Conservation (phyloP, 345 rosid genomes). For the Boechera retrofracta region DNA sequence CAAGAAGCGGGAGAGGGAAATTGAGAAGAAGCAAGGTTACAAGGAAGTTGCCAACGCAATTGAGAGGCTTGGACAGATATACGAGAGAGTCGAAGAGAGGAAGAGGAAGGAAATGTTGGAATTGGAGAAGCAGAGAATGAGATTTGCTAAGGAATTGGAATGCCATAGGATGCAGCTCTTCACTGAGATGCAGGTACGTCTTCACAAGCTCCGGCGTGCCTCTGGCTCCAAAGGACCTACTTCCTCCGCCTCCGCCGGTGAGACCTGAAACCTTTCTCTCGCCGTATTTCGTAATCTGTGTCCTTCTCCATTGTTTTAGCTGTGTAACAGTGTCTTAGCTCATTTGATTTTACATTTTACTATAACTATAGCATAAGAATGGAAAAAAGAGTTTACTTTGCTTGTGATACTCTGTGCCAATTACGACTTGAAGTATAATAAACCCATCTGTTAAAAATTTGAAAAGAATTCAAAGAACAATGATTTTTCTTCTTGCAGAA, state of each 20-base stretch:
- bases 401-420: constrained; percentile 17
- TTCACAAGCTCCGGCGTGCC: constrained; percentile 75
- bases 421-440: not conserved
- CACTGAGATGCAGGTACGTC: constrained; percentile 94
- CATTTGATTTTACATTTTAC: constrained; percentile 2
- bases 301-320: not conserved
- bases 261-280: constrained; percentile 32
- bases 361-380: not conserved
- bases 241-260: constrained; percentile 45
- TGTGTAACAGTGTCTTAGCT: constrained; percentile 10
- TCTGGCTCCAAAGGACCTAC: constrained; percentile 51
- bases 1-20: constrained; percentile 47
- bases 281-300: not conserved
- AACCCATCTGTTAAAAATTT: not conserved
- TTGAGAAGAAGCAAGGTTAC: constrained; percentile 54
- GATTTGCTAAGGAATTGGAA: constrained; percentile 92
- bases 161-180: constrained; percentile 94
- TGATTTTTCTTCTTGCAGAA: not conserved
- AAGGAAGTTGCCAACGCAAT: constrained; percentile 67
- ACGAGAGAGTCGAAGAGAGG: constrained; percentile 82
- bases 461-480: not conserved
- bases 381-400: not conserved
- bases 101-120: constrained; percentile 95
- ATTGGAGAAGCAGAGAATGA: constrained; percentile 98
- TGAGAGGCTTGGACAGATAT: constrained; percentile 87